Percentiles rank a stretch among this genome's conserved stretches.
Conservation (phyloP, 108 stramenopile species). For the Fragilaria crotonensis region DNA sequence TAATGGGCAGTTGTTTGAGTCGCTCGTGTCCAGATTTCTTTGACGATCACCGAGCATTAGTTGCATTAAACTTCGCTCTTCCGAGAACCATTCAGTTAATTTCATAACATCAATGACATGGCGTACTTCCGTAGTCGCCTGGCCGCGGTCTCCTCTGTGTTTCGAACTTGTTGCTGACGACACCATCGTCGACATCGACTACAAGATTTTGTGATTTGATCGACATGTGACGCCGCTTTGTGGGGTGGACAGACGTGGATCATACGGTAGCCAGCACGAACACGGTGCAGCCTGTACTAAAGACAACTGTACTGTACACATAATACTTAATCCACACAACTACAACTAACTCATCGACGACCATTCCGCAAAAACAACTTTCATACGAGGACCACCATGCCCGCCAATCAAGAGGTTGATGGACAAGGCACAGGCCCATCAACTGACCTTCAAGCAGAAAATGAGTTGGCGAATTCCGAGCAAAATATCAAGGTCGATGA, state of each 20-base stretch:
- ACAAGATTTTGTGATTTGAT: neutral
- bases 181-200: neutral
- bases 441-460: no score
- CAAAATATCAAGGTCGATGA: slow-evolving; percentile 69
- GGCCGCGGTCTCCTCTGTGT: slow-evolving; percentile 24
- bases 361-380: no score
- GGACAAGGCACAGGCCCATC: no score
- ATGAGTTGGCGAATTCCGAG: no score
- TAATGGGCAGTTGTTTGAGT: slow-evolving; percentile 1
- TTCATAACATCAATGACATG: slow-evolving; percentile 33
- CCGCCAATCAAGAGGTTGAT: no score
- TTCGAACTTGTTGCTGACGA: neutral
- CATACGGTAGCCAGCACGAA: neutral
- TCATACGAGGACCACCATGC: no score
- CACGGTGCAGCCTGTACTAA: neutral
- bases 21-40: slow-evolving; percentile 2
- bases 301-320: neutral
- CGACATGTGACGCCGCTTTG: neutral
- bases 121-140: slow-evolving; percentile 53
- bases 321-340: neutral
- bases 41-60: neutral
- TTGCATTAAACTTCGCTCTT: slow-evolving; percentile 9
- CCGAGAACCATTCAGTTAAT: slow-evolving; percentile 49
- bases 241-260: neutral
- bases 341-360: no score